These are phyloP conservation scores for Anthracocystis setariae DNA, from an alignment of 1,284 basidiomycete species.

Conservation along the genomic window DNA sequence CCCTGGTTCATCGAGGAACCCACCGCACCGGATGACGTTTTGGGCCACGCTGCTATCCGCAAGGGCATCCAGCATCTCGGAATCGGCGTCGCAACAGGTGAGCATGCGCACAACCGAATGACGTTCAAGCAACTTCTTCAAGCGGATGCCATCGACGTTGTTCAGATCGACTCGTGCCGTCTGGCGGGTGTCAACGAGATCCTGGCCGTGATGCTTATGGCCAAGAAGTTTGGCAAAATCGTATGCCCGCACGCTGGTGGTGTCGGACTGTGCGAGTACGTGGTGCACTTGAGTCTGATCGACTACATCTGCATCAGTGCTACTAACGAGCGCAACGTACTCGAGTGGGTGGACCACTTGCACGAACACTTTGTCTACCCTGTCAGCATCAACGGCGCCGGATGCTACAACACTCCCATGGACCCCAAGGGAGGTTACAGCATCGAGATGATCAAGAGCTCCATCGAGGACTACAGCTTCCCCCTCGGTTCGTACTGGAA, in stretches of 20 bases:
- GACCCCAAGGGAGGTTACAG: constrained; percentile 69
- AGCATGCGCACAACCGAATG: constrained; percentile 92
- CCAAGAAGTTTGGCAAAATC: constrained; percentile 76
- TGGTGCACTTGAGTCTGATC: constrained; percentile 76
- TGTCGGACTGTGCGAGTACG: constrained; percentile 93
- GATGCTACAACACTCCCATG: constrained; percentile 83
- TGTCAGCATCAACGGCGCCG: constrained; percentile 84
- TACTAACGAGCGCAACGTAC: constrained; percentile 89
- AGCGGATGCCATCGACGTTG: constrained; percentile 92
- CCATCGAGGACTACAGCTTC: constrained; percentile 68
- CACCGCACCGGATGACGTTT: constrained; percentile 46
- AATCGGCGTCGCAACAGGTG: constrained; percentile 93
- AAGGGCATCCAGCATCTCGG: constrained; percentile 81
- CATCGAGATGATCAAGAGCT: constrained; percentile 69
- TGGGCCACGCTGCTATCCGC: constrained; percentile 80
- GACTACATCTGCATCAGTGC: constrained; percentile 93
- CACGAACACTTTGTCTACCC: constrained; percentile 92
- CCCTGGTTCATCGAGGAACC: constrained; percentile 81
- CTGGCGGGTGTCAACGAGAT: constrained; percentile 93
- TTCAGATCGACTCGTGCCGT: constrained; percentile 93
- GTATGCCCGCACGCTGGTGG: constrained; percentile 94
- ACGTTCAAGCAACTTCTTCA: constrained; percentile 97
- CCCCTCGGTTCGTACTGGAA: constrained; percentile 70
- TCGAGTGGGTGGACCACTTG: constrained; percentile 80
- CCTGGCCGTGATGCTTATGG: constrained; percentile 89